Percentiles rank a stretch among this genome's conserved stretches.
Conservation (phyloP, 768 basidiomycete genomes). For the Rhizopogon sp. region DNA sequence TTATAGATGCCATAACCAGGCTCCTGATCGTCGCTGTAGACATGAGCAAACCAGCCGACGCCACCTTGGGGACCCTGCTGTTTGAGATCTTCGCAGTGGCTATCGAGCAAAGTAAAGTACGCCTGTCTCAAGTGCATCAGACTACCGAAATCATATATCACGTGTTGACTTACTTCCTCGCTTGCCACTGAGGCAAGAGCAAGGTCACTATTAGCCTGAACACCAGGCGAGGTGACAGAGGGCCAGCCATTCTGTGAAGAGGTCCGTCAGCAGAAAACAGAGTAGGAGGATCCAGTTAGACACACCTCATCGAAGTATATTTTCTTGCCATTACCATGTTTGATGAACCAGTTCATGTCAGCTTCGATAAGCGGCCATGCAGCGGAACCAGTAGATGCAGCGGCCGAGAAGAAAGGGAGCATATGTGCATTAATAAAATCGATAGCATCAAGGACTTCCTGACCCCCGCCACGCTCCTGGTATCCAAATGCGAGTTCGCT, state of each 20-base stretch:
- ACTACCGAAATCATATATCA: conserved; percentile 10
- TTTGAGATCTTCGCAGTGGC: conserved; percentile 61
- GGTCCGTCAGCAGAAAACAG: background rate
- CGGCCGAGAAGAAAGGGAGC: conserved; percentile 56
- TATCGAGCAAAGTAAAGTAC: conserved; percentile 61
- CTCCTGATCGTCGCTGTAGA: conserved; percentile 61
- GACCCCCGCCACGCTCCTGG: conserved; percentile 45
- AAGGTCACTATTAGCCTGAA: conserved; percentile 58
- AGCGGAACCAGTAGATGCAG: conserved; percentile 36
- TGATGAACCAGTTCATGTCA: conserved; percentile 65
- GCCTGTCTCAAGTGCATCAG: conserved; percentile 36
- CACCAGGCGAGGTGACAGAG: conserved; percentile 52
- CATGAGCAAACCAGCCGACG: conserved; percentile 79
- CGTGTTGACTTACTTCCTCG: conserved; percentile 40
- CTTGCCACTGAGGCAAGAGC: conserved; percentile 61
- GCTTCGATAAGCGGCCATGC: conserved; percentile 58
- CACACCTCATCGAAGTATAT: conserved; percentile 68
- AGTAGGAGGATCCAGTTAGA: background rate
- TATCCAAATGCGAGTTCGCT: conserved; percentile 64
- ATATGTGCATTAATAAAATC: conserved; percentile 68
- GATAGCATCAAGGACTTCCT: conserved; percentile 51
- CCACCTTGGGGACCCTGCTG: conserved; percentile 46
- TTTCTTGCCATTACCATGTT: conserved; percentile 64
- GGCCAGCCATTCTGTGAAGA: conserved; percentile 72
- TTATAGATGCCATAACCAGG: conserved; percentile 72